Percentiles rank a stretch among this genome's conserved stretches.
These are phyloP conservation scores for Solanum pennellii DNA, from an alignment of 257 asterid species.

Conservation along the genomic window DNA sequence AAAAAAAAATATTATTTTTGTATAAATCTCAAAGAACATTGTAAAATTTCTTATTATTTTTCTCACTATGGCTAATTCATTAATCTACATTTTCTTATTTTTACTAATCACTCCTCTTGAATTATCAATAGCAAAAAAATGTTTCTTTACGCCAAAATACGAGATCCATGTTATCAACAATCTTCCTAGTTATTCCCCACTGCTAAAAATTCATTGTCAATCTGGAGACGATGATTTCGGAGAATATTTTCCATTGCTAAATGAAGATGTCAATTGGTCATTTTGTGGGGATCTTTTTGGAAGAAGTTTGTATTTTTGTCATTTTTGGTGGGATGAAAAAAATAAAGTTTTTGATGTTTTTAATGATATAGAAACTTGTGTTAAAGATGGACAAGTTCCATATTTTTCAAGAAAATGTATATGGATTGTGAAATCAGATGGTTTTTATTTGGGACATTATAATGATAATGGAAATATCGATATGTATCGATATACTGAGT, in stretches of 20 bases:
- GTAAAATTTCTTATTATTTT: background rate
- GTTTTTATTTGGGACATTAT: background rate
- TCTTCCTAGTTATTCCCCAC: background rate
- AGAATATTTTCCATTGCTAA: background rate
- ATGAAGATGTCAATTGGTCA: background rate
- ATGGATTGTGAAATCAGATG: background rate
- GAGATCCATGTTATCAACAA: background rate
- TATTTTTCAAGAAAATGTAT: background rate
- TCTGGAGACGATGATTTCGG: background rate
- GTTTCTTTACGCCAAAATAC: background rate
- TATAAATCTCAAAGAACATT: background rate
- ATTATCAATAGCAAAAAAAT: background rate
- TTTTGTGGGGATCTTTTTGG: background rate
- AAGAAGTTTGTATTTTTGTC: background rate
- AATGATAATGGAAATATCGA: background rate
- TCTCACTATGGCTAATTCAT: background rate
- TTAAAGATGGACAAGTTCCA: background rate
- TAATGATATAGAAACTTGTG: background rate
- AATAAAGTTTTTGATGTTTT: background rate
- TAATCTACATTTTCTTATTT: background rate
- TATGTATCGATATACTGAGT: background rate
- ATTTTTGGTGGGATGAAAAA: background rate
- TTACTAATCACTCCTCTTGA: background rate
- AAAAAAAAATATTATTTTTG: background rate
- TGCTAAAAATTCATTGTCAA: background rate